Evolutionary conservation across 2,329 filamentous ascomycete species (phyloP).

Genomic region (Rutstroemia sp.): DNA sequence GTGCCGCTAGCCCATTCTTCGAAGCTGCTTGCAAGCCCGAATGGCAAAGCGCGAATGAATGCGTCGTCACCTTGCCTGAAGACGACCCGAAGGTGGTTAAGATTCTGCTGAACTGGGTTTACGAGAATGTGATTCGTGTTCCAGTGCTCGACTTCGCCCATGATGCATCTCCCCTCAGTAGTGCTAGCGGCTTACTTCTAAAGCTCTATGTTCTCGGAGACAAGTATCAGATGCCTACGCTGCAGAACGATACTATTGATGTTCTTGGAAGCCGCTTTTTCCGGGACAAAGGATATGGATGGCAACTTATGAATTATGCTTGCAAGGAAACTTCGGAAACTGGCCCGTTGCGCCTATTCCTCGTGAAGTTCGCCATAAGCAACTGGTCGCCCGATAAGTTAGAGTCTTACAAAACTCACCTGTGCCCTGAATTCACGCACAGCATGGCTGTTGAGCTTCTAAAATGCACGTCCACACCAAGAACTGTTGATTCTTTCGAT

Average conservation of each 20-base stretch:
- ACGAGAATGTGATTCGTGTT: neutral
- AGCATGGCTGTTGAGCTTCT: too few species aligned
- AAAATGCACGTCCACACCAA: too few species aligned
- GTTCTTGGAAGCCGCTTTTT: too few species aligned
- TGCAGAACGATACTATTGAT: neutral
- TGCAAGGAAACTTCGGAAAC: too few species aligned
- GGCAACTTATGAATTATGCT: too few species aligned
- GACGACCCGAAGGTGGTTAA: neutral
- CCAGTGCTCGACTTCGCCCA: neutral
- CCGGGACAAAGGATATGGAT: too few species aligned
- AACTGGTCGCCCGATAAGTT: too few species aligned
- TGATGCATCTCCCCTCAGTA: neutral
- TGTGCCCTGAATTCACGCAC: too few species aligned
- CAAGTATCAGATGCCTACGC: neutral
- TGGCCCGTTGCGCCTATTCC: too few species aligned
- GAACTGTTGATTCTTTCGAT: too few species aligned
- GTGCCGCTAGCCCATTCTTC: conserved; percentile 10
- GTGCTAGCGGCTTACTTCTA: neutral
- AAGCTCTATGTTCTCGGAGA: neutral
- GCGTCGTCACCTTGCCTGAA: conserved; percentile 2
- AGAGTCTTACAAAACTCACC: too few species aligned
- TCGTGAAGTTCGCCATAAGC: too few species aligned
- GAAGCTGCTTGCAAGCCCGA: conserved; percentile 10
- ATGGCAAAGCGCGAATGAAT: conserved; percentile 2
- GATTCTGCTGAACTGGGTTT: neutral